Percentiles rank a stretch among this genome's conserved stretches.
Conservation (phyloP, 768 basidiomycete genomes). For the Boletus subparvulus region DNA sequence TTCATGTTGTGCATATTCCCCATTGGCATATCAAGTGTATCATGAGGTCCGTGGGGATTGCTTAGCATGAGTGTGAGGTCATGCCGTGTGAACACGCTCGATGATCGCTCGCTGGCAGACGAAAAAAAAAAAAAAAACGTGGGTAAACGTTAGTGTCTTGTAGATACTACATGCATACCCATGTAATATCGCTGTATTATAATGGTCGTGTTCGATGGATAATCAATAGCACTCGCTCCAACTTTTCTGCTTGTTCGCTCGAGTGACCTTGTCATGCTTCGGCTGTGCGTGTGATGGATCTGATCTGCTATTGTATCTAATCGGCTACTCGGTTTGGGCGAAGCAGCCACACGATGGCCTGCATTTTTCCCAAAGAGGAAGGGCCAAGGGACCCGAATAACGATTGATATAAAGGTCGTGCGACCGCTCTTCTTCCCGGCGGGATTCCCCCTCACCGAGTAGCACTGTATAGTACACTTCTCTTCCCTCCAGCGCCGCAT, state of each 20-base stretch:
- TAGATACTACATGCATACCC: too few relatives aligned
- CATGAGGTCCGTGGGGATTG: too few relatives aligned
- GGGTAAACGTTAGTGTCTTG: too few relatives aligned
- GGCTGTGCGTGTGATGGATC: background rate
- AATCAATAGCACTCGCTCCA: too few relatives aligned
- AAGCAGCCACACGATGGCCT: background rate
- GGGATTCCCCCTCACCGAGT: conserved; percentile 5
- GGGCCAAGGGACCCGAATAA: conserved; percentile 7
- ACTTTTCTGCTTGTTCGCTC: background rate
- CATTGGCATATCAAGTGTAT: background rate
- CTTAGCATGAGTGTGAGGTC: too few relatives aligned
- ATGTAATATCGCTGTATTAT: too few relatives aligned
- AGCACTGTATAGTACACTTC: too few relatives aligned
- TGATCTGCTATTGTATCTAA: background rate
- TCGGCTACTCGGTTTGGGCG: conserved; percentile 6
- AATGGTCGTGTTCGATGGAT: too few relatives aligned
- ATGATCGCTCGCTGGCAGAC: too few relatives aligned
- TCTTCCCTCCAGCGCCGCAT: background rate
- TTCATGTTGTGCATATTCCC: background rate
- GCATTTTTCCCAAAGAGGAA: conserved; percentile 6
- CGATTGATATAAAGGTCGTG: conserved; percentile 13
- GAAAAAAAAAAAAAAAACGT: too few relatives aligned
- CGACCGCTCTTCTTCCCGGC: background rate
- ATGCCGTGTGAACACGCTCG: too few relatives aligned
- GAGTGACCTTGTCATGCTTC: too few relatives aligned